These are phyloP conservation scores for Tylopilus sp. DNA, from an alignment of 768 basidiomycete species.

Conservation along the genomic window DNA sequence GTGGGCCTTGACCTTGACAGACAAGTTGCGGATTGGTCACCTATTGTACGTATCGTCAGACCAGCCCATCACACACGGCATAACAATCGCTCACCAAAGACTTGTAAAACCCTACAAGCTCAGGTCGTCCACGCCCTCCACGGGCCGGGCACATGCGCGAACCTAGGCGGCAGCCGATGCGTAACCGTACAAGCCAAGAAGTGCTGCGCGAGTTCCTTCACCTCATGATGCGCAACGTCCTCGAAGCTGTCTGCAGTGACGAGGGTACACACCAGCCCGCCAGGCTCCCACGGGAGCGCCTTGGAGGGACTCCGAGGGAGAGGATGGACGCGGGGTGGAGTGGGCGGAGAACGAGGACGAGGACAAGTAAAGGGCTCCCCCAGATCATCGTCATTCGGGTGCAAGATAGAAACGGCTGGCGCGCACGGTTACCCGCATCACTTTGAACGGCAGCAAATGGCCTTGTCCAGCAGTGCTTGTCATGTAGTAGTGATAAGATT, in stretches of 20 bases:
- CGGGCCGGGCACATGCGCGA: slow-evolving; percentile 46
- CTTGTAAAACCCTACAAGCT: slow-evolving; percentile 78
- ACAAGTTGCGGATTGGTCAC: slow-evolving; percentile 92
- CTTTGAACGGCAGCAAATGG: slow-evolving; percentile 76
- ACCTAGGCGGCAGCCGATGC: slow-evolving; percentile 68
- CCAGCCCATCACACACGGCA: neutral
- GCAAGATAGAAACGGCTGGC: neutral
- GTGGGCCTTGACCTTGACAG: slow-evolving; percentile 94
- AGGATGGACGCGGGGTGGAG: slow-evolving; percentile 72
- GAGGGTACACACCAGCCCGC: slow-evolving; percentile 49
- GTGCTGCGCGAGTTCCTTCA: slow-evolving; percentile 92
- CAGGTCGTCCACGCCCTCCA: slow-evolving; percentile 51
- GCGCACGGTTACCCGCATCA: slow-evolving; percentile 86
- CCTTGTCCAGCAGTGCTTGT: slow-evolving; percentile 47
- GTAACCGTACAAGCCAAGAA: slow-evolving; percentile 82
- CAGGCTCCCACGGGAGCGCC: slow-evolving; percentile 57
- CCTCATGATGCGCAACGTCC: slow-evolving; percentile 75
- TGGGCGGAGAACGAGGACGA: slow-evolving; percentile 79
- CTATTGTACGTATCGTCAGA: slow-evolving; percentile 35
- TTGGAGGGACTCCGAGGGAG: slow-evolving; percentile 75
- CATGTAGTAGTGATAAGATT: slow-evolving; percentile 8
- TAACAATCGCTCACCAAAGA: slow-evolving; percentile 74
- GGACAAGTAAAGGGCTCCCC: slow-evolving; percentile 85
- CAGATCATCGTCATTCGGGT: slow-evolving; percentile 43
- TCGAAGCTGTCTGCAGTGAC: slow-evolving; percentile 59